Evolutionary conservation across 1,284 basidiomycete species (phyloP).

Genomic region (Takashimella tepidaria): DNA sequence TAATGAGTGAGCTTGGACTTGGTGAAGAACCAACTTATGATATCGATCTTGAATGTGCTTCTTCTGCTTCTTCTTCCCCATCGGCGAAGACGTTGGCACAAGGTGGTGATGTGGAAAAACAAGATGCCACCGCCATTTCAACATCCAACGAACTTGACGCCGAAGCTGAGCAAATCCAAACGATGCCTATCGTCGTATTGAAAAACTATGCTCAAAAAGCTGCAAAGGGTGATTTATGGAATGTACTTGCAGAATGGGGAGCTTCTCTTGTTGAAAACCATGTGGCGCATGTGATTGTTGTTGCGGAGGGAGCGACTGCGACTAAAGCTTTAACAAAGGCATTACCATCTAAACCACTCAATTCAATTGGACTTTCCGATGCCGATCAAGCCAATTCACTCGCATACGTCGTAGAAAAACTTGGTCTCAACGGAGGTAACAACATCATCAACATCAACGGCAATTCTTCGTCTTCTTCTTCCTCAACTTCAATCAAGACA

Average conservation of each 20-base stretch:
- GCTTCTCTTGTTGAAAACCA: conserved; percentile 72
- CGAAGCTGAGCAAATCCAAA: conserved; percentile 53
- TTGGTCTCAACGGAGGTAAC: no score
- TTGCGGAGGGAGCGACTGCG: conserved; percentile 85
- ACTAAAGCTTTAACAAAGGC: conserved; percentile 81
- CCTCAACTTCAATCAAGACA: conserved; percentile 48
- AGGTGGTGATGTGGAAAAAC: conserved; percentile 19
- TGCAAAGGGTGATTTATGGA: conserved; percentile 64
- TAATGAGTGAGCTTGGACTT: conserved; percentile 74
- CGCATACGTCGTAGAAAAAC: conserved; percentile 72
- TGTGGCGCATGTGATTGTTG: conserved; percentile 87
- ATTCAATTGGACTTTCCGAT: conserved; percentile 70
- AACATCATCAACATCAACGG: no score
- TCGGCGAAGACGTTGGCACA: no score
- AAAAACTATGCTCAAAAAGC: conserved; percentile 68
- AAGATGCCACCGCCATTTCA: background rate
- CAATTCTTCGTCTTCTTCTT: conserved; percentile 53
- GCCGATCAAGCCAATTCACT: conserved; percentile 77
- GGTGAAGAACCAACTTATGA: conserved; percentile 60
- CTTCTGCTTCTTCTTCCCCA: background rate
- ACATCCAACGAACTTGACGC: conserved; percentile 29
- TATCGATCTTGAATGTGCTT: conserved; percentile 41
- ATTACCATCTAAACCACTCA: conserved; percentile 78
- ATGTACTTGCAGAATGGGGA: conserved; percentile 78
- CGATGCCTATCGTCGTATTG: conserved; percentile 78